A percentile compares a stretch with the other conserved stretches of the same genome.
These are phyloP conservation scores for Chlorophyllum brunneum DNA, from an alignment of 768 basidiomycete species.

Conservation along the genomic window DNA sequence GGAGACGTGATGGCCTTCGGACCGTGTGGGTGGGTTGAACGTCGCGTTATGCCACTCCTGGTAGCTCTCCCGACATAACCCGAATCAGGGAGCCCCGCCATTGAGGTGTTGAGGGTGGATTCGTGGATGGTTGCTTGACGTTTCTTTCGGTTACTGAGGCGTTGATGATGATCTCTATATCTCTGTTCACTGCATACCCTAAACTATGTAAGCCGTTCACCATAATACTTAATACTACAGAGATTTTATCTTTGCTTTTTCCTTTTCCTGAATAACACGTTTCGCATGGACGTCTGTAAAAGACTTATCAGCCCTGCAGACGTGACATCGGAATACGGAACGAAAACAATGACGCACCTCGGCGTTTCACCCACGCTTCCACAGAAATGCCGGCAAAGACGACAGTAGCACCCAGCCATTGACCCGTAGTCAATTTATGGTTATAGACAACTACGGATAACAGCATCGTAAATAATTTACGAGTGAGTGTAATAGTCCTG, in stretches of 20 bases:
- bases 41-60: neutral
- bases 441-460: slow-evolving; percentile 91
- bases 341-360: slow-evolving; percentile 44
- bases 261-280: slow-evolving; percentile 75
- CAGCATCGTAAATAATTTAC: slow-evolving; percentile 98
- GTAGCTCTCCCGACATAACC: neutral
- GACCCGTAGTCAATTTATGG: slow-evolving; percentile 77
- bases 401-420: slow-evolving; percentile 89
- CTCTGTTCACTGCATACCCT: slow-evolving; percentile 9
- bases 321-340: slow-evolving; percentile 12
- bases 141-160: neutral
- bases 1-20: slow-evolving; percentile 34
- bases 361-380: slow-evolving; percentile 88
- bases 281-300: slow-evolving; percentile 75
- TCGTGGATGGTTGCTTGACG: neutral
- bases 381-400: slow-evolving; percentile 96
- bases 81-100: neutral
- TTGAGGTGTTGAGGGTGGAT: neutral
- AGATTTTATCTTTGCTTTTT: slow-evolving; percentile 78
- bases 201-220: slow-evolving; percentile 2
- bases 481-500: slow-evolving; percentile 92
- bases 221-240: slow-evolving; percentile 40
- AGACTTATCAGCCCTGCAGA: slow-evolving; percentile 5
- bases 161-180: neutral
- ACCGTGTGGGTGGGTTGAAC: neutral